Evolutionary conservation across 108 stramenopile species (phyloP), one percentile per base, ranked within the genome.

Genomic region (Parmales sp.): DNA sequence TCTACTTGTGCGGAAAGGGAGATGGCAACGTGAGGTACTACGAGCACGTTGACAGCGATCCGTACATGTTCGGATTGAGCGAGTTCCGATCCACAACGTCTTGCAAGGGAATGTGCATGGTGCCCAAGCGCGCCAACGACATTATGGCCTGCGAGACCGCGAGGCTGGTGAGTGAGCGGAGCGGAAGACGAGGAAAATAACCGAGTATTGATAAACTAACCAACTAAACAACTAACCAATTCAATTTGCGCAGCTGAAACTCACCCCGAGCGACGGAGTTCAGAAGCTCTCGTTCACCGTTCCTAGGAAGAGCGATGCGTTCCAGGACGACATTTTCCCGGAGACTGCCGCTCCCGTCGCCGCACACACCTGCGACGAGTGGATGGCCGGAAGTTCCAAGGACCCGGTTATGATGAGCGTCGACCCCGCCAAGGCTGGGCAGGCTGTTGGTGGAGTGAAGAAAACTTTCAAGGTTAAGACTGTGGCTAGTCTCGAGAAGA

Each of bases 1-100:
- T 99, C 25, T 99, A 95, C 84, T 83, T 99, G 38, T 90, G 89
- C 65, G 98, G 96, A 50, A 99, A 99, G 85, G 98, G 98, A 25
- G 96, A 99, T 78, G 98, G 96, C 44, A 93, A 94, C 75, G 92
- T 99, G 69, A 89, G 98, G 51, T 82, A 88, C 65, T 98, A 91
- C 69, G 93, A 98, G 74, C 92, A 90, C 73, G 90, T 92, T 78
- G 86, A 94, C 72, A 95, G 91, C 79, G 70, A 74, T 51, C 93
- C 94, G 36, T 93, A 73, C 66, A 64, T 90, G 49, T 87, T 87
- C 81, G 83, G 83, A 70, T 72, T 92, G 23, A 88, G 84, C 67
- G 96, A 95, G 72, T 92, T 90, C 87, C 86, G 93, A 28, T 92
- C 93, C 5, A 94, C 89, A 43, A 79, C 78, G 25, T 86, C 98